Evolutionary conservation across 2,329 filamentous ascomycete genomes (phyloP).

Genomic region (Metarhizium humberi): DNA sequence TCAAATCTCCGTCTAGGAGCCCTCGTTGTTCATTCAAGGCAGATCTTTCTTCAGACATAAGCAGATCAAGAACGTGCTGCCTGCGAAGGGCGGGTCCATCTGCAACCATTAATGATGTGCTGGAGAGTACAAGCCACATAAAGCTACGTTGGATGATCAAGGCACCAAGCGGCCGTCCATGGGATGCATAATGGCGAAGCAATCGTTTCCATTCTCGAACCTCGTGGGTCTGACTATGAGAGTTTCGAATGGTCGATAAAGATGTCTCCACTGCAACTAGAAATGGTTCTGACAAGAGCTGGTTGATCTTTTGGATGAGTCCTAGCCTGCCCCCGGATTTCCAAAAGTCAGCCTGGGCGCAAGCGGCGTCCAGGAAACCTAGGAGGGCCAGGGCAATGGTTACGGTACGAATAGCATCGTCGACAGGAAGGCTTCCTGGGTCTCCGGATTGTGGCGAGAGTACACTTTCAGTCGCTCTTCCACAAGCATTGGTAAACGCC

Average conservation of each 20-base stretch:
- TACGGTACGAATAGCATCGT: constrained; percentile 59
- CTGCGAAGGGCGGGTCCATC: constrained; percentile 50
- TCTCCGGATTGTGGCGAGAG: constrained; percentile 44
- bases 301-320: constrained; percentile 61
- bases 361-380: constrained; percentile 79
- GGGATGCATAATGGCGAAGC: constrained; percentile 70
- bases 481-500: constrained; percentile 64
- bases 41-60: constrained; percentile 50
- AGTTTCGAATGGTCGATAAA: constrained; percentile 82
- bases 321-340: constrained; percentile 60
- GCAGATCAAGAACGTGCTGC: constrained; percentile 62
- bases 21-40: constrained; percentile 23
- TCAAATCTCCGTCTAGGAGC: constrained; percentile 41
- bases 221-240: constrained; percentile 52
- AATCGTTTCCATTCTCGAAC: constrained; percentile 84
- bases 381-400: constrained; percentile 78
- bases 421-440: constrained; percentile 48
- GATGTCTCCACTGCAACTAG: constrained; percentile 81
- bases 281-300: constrained; percentile 74
- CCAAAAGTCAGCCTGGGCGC: constrained; percentile 76
- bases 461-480: constrained; percentile 47
- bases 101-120: constrained; percentile 63
- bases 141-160: constrained; percentile 88
- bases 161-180: constrained; percentile 74
- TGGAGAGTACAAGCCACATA: constrained; percentile 73